Evolutionary conservation across 2,329 filamentous ascomycete species (phyloP), one percentile per base, ranked within the genome.

Genomic region (Fusarium drepaniforme): DNA sequence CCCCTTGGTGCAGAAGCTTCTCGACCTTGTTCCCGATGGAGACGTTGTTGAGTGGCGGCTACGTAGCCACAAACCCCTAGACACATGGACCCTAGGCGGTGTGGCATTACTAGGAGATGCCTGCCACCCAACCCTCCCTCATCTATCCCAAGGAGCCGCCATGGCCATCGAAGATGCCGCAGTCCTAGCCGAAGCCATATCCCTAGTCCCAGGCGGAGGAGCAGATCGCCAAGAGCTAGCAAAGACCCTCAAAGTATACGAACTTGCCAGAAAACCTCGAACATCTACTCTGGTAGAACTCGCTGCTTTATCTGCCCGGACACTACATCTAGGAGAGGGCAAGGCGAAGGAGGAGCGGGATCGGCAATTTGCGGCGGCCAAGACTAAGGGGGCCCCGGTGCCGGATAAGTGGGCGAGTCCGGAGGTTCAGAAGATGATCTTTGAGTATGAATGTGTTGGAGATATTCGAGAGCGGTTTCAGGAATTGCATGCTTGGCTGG

Each of bases 391-490:
- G 3, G 35, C 44, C 5, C 59, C 70, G 1, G 21, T 73, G 13
- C 71, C 71, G 3, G 71, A 74, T 33, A 73, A 62, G 8, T 74
- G 71, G 71, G 71, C 67, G 3, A 73, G 70, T 11, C 71, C 71
- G 1, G 71, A 74, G 33, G 35, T 73, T 4, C 71, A 74, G 38
- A 56, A 73, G 33, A 73, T 73, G 70, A 67, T 74, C 21, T 70
- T 69, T 16, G 53, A 64, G 30, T 57, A 73, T 13, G 71, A 73
- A n/a, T 62, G 59, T 2, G n/a, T 49, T 15, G 44, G 33, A 18
- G 69, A 73, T 40, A 40, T 60, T 0, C 35, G 44, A 1, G 35
- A 66, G 2, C 12, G 71, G n/a, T 73, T 73, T 12, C 9, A 15
- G 18, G 16, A 59, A n/a, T 7, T 53, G 9, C 1, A 53, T 53